Conservation (phyloP, 495 filamentous ascomycete species). For the Hypoxylon cercidicola region DNA sequence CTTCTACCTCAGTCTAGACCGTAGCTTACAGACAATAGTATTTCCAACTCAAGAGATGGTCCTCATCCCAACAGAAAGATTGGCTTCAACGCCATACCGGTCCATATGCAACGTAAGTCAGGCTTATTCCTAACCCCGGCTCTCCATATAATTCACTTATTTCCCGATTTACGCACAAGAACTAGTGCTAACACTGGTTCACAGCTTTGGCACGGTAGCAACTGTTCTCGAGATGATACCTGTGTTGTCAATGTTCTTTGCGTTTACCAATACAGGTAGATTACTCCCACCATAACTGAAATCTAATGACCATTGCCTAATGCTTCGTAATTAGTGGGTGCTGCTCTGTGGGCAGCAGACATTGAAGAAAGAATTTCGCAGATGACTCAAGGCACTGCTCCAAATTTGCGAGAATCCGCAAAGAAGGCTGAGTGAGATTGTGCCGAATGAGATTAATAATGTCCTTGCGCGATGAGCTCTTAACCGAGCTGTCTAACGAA, state of each 20-base stretch:
- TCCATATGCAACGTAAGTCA: constrained; percentile 79
- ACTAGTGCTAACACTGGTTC: constrained; percentile 12
- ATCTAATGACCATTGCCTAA: constrained; percentile 32
- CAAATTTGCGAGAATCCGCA: constrained; percentile 62
- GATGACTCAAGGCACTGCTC: constrained; percentile 62
- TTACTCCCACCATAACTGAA: background rate
- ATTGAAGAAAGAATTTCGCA: constrained; percentile 71
- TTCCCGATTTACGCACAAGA: constrained; percentile 31
- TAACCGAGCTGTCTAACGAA: no score
- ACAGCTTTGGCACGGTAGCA: constrained; percentile 81
- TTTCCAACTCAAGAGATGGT: constrained; percentile 90
- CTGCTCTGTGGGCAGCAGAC: constrained; percentile 93
- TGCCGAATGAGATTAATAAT: no score
- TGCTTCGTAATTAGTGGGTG: constrained; percentile 65
- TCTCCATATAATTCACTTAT: background rate
- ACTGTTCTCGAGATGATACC: constrained; percentile 87
- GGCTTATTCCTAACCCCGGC: constrained; percentile 16
- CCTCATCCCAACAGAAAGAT: constrained; percentile 65
- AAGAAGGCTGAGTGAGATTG: constrained; percentile 61
- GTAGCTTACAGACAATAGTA: constrained; percentile 60
- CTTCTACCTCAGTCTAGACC: constrained; percentile 2
- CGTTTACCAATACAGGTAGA: constrained; percentile 85
- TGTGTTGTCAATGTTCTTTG: constrained; percentile 81
- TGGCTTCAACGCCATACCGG: constrained; percentile 72
- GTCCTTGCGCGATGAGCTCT: no score